Base-by-base conservation (phyloP, 768 basidiomycete species). In the Russula earlei region DNA sequence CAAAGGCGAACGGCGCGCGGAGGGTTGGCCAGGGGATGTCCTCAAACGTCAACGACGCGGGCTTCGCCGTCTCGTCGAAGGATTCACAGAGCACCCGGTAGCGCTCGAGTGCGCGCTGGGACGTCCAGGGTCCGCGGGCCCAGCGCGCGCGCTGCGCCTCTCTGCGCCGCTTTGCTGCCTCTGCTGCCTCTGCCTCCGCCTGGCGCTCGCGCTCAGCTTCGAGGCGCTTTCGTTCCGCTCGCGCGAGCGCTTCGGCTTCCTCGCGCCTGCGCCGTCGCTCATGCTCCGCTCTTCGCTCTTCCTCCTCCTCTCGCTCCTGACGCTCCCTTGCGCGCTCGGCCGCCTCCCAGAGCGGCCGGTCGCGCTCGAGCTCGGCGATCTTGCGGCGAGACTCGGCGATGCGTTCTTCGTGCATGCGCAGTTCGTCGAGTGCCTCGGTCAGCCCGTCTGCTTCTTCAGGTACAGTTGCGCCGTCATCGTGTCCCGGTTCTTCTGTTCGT, bases 21-120 rank as follows among this genome's bases (percentile, higher is more conserved):
- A 91, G 67, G 14, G 84, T 80, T 2, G 89, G 89, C 88, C 88
- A 91, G 0, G 88, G 87, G 29, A 91, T 73, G 38, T 75, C 75
- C 44, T 81, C 77, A 56, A 83, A 81, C 3, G 74, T 67, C n/a
- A 88, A 67, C 3, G 81, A 78, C 14, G 74, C 68, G 20, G 75
- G 74, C 36, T 70, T 60, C 3, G 76, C 71, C 68, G 77, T 69
- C 15, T 70, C 64, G 66, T 90, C 85, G 64, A 91, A 91, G 31
- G 74, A 72, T 20, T 81, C 82, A 57, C 77, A 72, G 7, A 85
- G 73, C 31, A 67, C 64, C 43, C 72, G 79, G 69, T 86, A 91
- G 27, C 82, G 77, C 62, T 89, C 86, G 27, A 90, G 69, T 5
- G 89, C 90, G 44, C 84, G 76, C 53, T 74, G 71, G 9, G 72